Conservation (phyloP, 805 yeast species). For the Scheffersomyces ergatensis region DNA sequence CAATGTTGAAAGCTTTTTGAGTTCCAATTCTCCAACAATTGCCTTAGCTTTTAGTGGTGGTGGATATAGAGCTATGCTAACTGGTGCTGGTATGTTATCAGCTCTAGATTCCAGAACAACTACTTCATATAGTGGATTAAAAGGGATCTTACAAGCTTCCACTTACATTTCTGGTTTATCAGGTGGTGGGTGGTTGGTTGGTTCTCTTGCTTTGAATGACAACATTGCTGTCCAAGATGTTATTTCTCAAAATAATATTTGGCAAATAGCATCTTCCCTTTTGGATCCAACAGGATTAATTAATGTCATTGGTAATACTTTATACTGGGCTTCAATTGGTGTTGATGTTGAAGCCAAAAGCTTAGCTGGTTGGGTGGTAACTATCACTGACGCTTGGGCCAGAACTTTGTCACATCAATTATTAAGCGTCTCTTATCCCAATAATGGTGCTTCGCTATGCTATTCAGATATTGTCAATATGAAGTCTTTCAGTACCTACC, state of each 20-base stretch:
- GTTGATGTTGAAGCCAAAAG: constrained; percentile 39
- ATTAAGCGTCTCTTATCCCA: constrained; percentile 20
- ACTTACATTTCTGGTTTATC: constrained; percentile 75
- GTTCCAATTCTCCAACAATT: constrained; percentile 16
- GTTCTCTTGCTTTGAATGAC: constrained; percentile 44
- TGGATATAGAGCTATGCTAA: constrained; percentile 48
- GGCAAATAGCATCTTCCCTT: constrained; percentile 59
- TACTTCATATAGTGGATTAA: constrained; percentile 56
- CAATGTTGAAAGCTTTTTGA: constrained; percentile 19
- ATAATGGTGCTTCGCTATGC: constrained; percentile 17
- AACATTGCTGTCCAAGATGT: constrained; percentile 49
- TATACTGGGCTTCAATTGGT: constrained; percentile 63
- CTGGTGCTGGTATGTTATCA: constrained; percentile 80
- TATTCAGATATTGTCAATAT: constrained; percentile 7
- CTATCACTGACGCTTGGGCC: constrained; percentile 41
- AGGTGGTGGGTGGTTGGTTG: constrained; percentile 58
- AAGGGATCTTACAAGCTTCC: constrained; percentile 70
- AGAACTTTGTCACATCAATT: constrained; percentile 38
- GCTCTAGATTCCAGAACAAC: constrained; percentile 75
- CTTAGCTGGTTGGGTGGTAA: constrained; percentile 31
- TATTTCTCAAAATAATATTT: constrained; percentile 24
- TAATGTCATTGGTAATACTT: constrained; percentile 50
- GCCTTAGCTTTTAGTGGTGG: constrained; percentile 41
- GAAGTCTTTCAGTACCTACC: constrained; percentile 44
- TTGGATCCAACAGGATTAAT: constrained; percentile 63